Base-by-base conservation (phyloP, 495 filamentous ascomycete genomes). In the Penicillium goetzii region DNA sequence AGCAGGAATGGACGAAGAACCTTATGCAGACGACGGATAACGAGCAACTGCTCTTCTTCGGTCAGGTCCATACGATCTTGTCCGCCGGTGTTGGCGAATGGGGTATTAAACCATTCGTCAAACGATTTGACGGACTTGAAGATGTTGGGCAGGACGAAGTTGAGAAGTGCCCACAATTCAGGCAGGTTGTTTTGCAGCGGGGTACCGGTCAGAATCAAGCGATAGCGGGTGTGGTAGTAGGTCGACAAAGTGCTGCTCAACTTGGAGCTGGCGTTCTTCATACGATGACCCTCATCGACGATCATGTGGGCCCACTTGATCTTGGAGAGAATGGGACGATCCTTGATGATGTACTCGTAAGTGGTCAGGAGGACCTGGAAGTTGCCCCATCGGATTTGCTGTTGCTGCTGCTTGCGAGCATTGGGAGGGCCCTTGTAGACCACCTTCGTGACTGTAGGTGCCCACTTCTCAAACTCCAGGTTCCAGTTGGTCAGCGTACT, bases 271-370 rank as follows among this genome's bases (percentile, higher is more conserved):
- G 91, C 81, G 76, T 99, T 99, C 85, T 99, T 99, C 95, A 99
- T 99, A 70, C 95, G 93, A 77, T 99, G 95, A 76, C 95, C 95
- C 81, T 99, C 95, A 68, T 99, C 95, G 58, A 99, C 96, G 65
- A 99, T 97, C 95, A 99, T 98, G 78, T 99, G 96, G 56, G 95
- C 89, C 95, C 95, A 99, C 76, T 97, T 97, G 73, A 99, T 90
- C 81, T 97, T 98, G 79, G 89, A 92, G 33, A 99, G 81, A 56
- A 99, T 81, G 1, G 93, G 93, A 26, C 94, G 89, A 70, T 99
- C 95, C 80, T 97, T 98, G 81, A 99, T 99, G 76, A 99, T 97
- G 81, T 97, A 99, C 76, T 99, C 95, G 77, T 98, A 99, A 11
- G 95, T 99, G 1, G 95, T 99, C 36, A 99, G 80, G 2, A 99